These are phyloP conservation scores for Glutinoglossum americanum DNA, from an alignment of 495 filamentous ascomycete genomes.

Conservation along the genomic window DNA sequence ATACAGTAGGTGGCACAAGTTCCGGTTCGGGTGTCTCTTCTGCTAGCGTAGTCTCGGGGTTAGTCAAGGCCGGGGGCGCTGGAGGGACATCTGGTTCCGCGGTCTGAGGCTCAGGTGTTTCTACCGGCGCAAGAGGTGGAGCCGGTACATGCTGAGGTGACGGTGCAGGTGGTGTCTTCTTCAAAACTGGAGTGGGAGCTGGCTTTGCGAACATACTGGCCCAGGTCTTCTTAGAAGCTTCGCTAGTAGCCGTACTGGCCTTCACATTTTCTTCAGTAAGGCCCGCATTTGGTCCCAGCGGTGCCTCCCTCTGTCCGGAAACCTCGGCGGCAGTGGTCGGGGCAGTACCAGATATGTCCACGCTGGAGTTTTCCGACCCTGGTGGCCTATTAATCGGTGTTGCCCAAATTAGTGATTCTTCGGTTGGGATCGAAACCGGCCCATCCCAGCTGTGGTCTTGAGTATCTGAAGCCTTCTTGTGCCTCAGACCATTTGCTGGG, in stretches of 20 bases:
- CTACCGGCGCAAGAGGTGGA: slow-evolving; percentile 1
- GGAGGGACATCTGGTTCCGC: neutral
- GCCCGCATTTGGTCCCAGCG: slow-evolving; percentile 1
- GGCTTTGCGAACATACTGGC: slow-evolving; percentile 36
- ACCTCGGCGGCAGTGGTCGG: neutral
- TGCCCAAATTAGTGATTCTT: slow-evolving; percentile 1
- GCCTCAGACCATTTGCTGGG: slow-evolving; percentile 19
- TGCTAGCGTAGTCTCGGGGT: neutral
- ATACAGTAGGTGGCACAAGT: neutral
- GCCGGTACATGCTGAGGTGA: slow-evolving; percentile 8
- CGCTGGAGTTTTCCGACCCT: neutral
- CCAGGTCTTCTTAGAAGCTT: slow-evolving; percentile 37
- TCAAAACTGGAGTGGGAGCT: slow-evolving; percentile 13
- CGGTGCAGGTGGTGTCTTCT: slow-evolving; percentile 6
- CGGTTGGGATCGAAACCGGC: slow-evolving; percentile 12
- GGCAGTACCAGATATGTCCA: neutral
- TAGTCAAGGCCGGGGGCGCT: neutral
- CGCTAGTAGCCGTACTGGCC: slow-evolving; percentile 5
- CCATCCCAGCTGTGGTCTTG: slow-evolving; percentile 3
- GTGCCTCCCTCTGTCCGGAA: neutral
- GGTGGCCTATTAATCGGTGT: neutral
- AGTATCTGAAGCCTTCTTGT: neutral
- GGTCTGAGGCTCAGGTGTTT: neutral
- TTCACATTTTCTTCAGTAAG: slow-evolving; percentile 8
- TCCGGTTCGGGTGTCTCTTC: neutral